These are phyloP conservation scores for Corniculantispora saksenae DNA, from an alignment of 2,329 filamentous ascomycete genomes.

Conservation along the genomic window DNA sequence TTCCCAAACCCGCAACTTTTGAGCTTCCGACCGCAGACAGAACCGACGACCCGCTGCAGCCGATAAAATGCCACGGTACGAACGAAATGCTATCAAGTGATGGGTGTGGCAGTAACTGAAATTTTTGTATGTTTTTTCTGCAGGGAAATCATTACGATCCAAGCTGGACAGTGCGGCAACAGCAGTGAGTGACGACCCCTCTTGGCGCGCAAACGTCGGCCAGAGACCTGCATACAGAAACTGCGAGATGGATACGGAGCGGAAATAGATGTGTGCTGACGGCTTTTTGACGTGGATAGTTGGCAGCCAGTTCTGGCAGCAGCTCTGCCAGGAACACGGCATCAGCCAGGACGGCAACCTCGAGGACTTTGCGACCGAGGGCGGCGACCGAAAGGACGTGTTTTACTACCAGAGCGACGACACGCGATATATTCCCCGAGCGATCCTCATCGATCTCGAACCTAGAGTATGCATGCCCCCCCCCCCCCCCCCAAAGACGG, in stretches of 20 bases:
- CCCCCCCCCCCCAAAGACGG: too few species aligned
- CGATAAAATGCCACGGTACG: constrained; percentile 31
- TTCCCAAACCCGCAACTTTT: constrained; percentile 10
- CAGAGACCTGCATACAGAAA: not conserved
- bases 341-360: constrained; percentile 97
- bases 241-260: not conserved
- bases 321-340: constrained; percentile 95
- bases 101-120: not conserved
- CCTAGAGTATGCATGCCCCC: constrained; percentile 63
- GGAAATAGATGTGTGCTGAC: not conserved
- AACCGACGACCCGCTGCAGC: not conserved
- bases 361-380: constrained; percentile 96
- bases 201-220: not conserved
- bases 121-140: constrained; percentile 11
- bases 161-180: constrained; percentile 99
- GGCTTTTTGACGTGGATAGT: constrained; percentile 66
- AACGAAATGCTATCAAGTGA: not conserved
- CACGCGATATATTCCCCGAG: constrained; percentile 94
- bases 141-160: constrained; percentile 98
- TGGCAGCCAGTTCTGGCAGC: constrained; percentile 98
- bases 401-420: constrained; percentile 99
- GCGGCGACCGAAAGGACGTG: constrained; percentile 96
- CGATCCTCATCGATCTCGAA: constrained; percentile 93
- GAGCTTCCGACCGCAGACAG: not conserved
- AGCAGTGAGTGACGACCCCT: constrained; percentile 70